These are phyloP conservation scores for Ambrosia trifida DNA, from an alignment of 129 eudicot species.

Conservation along the genomic window DNA sequence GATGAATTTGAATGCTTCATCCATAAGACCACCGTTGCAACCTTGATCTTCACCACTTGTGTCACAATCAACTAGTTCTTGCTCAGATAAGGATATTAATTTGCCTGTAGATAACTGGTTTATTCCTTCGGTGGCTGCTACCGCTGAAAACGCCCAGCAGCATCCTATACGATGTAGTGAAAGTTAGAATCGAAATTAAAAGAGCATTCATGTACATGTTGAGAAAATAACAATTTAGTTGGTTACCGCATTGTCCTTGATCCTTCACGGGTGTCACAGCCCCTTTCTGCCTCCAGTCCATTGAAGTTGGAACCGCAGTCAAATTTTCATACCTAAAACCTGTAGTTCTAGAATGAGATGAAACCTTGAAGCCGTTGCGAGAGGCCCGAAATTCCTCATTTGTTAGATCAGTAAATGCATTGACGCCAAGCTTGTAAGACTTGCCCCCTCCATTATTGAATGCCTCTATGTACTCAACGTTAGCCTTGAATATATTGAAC, in stretches of 20 bases:
- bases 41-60: constrained; percentile 15
- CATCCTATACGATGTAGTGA: constrained; percentile 11
- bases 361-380: constrained; percentile 17
- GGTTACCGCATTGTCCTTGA: constrained; percentile 31
- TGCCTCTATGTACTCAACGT: constrained; percentile 26
- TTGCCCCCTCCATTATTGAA: constrained; percentile 10
- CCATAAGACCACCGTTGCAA: constrained; percentile 25
- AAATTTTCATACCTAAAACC: constrained; percentile 19
- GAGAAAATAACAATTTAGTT: not conserved
- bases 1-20: constrained; percentile 27
- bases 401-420: constrained; percentile 26
- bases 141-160: constrained; percentile 35
- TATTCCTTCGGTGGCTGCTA: constrained; percentile 29
- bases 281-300: constrained; percentile 32
- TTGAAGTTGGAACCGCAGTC: constrained; percentile 9
- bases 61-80: constrained; percentile 36
- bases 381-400: constrained; percentile 30
- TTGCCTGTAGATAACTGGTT: constrained; percentile 11
- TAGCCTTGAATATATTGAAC: constrained; percentile 20
- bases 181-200: not conserved
- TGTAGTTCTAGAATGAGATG: constrained; percentile 2
- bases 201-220: too few relatives aligned
- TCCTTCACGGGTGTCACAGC: constrained; percentile 31
- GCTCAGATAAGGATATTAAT: constrained; percentile 31
- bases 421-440: constrained; percentile 24